A percentile compares a stretch with the other conserved stretches of the same genome.
Conservation (phyloP, 208 protist species). For the Lotmaria passim region DNA sequence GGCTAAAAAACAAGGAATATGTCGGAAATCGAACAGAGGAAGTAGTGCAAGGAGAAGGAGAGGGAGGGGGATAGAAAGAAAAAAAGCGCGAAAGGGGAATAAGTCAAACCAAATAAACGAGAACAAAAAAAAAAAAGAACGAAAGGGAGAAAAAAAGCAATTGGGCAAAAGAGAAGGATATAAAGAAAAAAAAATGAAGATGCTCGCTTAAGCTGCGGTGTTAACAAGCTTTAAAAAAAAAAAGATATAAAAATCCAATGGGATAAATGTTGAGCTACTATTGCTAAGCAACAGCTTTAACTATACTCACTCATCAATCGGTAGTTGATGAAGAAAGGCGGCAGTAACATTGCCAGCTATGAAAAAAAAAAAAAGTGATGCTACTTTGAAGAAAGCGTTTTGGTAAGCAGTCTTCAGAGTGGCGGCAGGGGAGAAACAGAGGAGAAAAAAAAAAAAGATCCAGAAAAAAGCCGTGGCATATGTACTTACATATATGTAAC, state of each 20-base stretch:
- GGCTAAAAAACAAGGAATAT: too few species aligned
- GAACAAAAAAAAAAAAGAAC: conserved; percentile 1
- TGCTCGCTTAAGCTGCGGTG: too few species aligned
- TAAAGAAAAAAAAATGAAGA: conserved; percentile 16
- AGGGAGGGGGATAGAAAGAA: not conserved
- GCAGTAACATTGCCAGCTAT: not conserved
- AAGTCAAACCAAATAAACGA: not conserved
- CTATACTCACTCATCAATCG: not conserved
- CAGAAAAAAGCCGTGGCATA: too few species aligned
- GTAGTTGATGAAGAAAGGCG: not conserved
- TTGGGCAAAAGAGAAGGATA: not conserved
- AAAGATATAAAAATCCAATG: conserved; percentile 1
- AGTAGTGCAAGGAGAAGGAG: not conserved
- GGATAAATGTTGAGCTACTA: not conserved
- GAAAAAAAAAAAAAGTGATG: too few species aligned
- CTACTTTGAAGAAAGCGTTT: too few species aligned
- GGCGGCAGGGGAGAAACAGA: too few species aligned
- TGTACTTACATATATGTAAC: too few species aligned
- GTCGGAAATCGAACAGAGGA: too few species aligned
- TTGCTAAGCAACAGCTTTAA: not conserved
- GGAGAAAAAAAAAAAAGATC: too few species aligned
- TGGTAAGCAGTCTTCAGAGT: too few species aligned
- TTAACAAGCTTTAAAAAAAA: not conserved
- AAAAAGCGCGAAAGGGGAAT: not conserved
- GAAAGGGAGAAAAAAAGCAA: not conserved